Evolutionary conservation across 169 alveolate species (phyloP), one percentile per base, ranked within the genome.

Genomic region (Plasmodium fragile): DNA sequence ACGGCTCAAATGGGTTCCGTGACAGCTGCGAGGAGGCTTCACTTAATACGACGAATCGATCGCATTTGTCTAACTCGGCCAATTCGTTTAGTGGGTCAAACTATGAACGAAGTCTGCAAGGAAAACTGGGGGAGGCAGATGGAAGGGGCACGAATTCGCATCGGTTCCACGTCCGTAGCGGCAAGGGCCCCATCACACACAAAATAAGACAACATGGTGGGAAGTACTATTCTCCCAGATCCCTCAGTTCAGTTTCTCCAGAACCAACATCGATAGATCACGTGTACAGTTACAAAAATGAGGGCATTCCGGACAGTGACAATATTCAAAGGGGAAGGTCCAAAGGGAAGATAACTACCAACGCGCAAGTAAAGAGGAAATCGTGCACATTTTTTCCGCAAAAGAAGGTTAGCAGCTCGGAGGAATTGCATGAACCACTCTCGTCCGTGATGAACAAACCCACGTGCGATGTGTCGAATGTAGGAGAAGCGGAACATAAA

Each of bases 161-260:
- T 18, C 53, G 43, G 8, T n/a, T 22, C 52, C 1, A n/a, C 59
- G 25, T 28, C 28, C 36, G 22, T 5, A 73, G 41, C 13, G 53
- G 41, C 30, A 84, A 45, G 49, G 22, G 53, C 43, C 43, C 18
- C 25, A 45, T 34, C 52, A 71, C 41, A 52, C 49, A 84, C 30
- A 45, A 72, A 53, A 84, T 32, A 73, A 84, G 78, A 36, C 36
- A 84, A 36, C 53, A 41, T 16, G 55, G 25, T 22, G 59, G 25
- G 53, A 72, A n/a, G 43, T 65, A 65, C 22, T 32, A 70, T 83
- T 83, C 79, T 5, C 30, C 92, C 77, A 65, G 81, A 10, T 18
- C 30, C 5, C 41, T 69, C 32, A 22, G 41, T 30, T 83, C 92
- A 39, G 30, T 70, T 28, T 83, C 82, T 22, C 30, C 92, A n/a